Evolutionary conservation across 169 alveolate species (phyloP), one percentile per base, ranked within the genome.

Genomic region (Miamiensis avidus): DNA sequence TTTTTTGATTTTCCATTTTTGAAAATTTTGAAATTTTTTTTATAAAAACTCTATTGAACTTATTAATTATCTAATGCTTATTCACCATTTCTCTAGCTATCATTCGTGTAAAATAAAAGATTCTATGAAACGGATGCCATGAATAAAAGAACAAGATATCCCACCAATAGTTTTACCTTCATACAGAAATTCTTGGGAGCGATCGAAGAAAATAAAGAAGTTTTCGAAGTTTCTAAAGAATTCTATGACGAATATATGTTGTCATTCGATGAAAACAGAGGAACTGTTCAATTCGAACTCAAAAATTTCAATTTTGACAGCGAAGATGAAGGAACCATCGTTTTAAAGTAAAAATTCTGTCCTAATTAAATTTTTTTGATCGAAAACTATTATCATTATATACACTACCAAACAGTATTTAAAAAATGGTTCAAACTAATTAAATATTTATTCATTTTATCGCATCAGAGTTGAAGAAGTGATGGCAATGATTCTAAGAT

Each of bases 41-140:
- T n/a, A n/a, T n/a, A n/a, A n/a, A n/a, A n/a, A n/a, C n/a, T n/a
- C n/a, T n/a, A n/a, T n/a, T n/a, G n/a, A n/a, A n/a, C n/a, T n/a
- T n/a, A n/a, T n/a, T n/a, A n/a, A n/a, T n/a, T n/a, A n/a, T n/a
- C n/a, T n/a, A n/a, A n/a, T n/a, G n/a, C n/a, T n/a, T 49, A 11
- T 49, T 49, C 4, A 11, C 20, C 20, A 49, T 49, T 49, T 49
- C 20, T 49, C 20, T 49, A 86, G 90, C 79, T 86, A 75, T 79
- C 95, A 1, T 89, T 94, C 69, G 88, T 91, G 34, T 81, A 83
- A 33, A 89, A 90, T 33, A 95, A 89, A 82, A 85, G 95, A 74
- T 31, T 85, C n/a, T 94, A 84, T 86, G 94, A 91, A 34, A 72
- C 74, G n/a, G 94, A 94, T 86, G 91, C 94, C 15, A 75, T 85